Base-by-base conservation (phyloP, 768 basidiomycete genomes). In the Leucocoprinus leucothites region DNA sequence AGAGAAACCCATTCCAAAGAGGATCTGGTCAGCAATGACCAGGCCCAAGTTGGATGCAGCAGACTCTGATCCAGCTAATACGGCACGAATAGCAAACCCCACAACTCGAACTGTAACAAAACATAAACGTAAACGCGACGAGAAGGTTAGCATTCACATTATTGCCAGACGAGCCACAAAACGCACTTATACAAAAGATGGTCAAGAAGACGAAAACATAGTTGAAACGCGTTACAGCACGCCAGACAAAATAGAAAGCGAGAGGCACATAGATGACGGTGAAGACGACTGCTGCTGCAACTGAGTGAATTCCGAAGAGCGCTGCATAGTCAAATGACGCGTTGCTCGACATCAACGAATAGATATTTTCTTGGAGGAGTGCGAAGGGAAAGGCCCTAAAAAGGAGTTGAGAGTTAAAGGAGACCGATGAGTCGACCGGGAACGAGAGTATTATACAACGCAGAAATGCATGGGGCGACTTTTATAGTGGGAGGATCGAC, bases 1-100 rank as follows among this genome's bases (percentile, higher is more conserved):
- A 38, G 75, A 72, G 60, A 74, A 79, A 3, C 77, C 77, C 22
- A 74, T 69, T 0, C 71, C 67, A 24, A 73, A 72, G 11, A 78
- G 62, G 4, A 76, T 63, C 58, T 73, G 57, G 42, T 75, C 72
- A 0, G 68, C 69, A 2, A 75, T 74, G n/a, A 74, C 63, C 13
- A 75, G 53, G 9, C 48, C 51, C 1, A 73, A 53, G 28, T 65
- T 69, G 11, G 71, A 60, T 35, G 70, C 74, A 6, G 64, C 69
- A 4, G 66, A 61, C 0, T 61, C 63, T 0, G 65, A 64, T 3
- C 64, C 68, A 14, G 71, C 68, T 18, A 78, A 54, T 6, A 72
- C 51, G 1, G 74, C 73, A 1, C 77, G 73, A 2, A 78, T 66
- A 2, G 66, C 56, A 50, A 77, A 80, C 0, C 75, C 76, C 3